These are phyloP conservation scores for Colletotrichum sp. DNA, from an alignment of 2,329 filamentous ascomycete genomes.

Conservation along the genomic window DNA sequence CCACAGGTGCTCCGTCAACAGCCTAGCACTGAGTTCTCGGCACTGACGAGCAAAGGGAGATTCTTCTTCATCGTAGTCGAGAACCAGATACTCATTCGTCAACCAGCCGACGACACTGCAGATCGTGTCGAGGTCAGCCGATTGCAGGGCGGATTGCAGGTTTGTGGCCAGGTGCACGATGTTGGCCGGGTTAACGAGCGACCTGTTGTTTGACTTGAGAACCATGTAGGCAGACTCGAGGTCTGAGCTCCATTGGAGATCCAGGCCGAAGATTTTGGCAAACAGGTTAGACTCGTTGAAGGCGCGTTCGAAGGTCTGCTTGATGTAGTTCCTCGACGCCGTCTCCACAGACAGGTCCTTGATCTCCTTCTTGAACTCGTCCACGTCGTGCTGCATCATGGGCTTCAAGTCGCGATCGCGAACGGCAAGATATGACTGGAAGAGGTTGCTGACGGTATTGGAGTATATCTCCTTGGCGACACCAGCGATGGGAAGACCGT, in stretches of 20 bases:
- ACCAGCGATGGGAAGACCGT: conserved; percentile 49
- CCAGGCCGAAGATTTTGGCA: conserved; percentile 58
- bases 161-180: conserved; percentile 55
- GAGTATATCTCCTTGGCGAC: conserved; percentile 57
- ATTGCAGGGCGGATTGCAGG: conserved; percentile 54
- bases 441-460: conserved; percentile 59
- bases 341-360: conserved; percentile 57
- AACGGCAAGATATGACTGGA: conserved; percentile 56
- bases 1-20: conserved; percentile 64
- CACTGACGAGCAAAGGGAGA: conserved; percentile 57
- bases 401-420: conserved; percentile 59
- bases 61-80: conserved; percentile 62
- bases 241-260: conserved; percentile 56
- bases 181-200: conserved; percentile 59
- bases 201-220: conserved; percentile 53
- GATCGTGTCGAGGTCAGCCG: conserved; percentile 50
- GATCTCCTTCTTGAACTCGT: conserved; percentile 57
- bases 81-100: conserved; percentile 60
- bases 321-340: conserved; percentile 61
- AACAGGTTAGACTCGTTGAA: conserved; percentile 61
- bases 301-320: conserved; percentile 64
- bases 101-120: conserved; percentile 64
- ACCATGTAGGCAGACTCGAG: conserved; percentile 55
- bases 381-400: conserved; percentile 58
- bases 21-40: conserved; percentile 59